Evolutionary conservation across 768 basidiomycete species (phyloP).

Genomic region (Phlebiopsis gigantea): DNA sequence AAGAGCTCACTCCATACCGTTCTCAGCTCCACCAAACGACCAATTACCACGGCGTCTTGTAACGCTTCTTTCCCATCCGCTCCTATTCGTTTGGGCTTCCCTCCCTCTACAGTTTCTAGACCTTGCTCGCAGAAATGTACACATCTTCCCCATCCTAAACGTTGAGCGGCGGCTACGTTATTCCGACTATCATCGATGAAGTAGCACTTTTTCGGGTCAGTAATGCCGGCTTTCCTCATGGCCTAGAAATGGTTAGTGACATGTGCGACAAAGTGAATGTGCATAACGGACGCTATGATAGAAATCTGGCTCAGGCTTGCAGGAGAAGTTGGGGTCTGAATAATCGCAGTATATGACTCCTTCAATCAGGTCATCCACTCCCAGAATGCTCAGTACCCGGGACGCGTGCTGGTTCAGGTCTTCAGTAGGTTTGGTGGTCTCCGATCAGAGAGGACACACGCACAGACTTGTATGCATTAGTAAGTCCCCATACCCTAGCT

Average conservation of each 20-base stretch:
- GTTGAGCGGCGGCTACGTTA: constrained; percentile 64
- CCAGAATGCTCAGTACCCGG: constrained; percentile 68
- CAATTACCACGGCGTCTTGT: constrained; percentile 46
- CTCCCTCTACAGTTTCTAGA: constrained; percentile 58
- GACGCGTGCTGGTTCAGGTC: constrained; percentile 58
- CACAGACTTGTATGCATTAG: constrained; percentile 78
- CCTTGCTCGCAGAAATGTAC: constrained; percentile 76
- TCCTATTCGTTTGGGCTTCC: constrained; percentile 42
- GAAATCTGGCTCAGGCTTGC: constrained; percentile 76
- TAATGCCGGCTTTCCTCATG: constrained; percentile 51
- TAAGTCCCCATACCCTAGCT: constrained; percentile 78
- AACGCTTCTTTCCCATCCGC: constrained; percentile 31
- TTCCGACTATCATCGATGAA: constrained; percentile 75
- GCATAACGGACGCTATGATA: constrained; percentile 48
- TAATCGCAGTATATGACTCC: constrained; percentile 83
- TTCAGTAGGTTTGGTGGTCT: neutral
- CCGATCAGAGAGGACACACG: constrained; percentile 11
- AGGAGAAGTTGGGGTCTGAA: constrained; percentile 54
- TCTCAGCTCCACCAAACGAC: constrained; percentile 60
- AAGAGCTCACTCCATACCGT: constrained; percentile 75
- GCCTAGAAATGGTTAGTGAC: constrained; percentile 40
- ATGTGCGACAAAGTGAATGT: neutral
- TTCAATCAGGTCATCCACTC: constrained; percentile 64
- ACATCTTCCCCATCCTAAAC: constrained; percentile 65
- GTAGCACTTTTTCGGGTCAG: constrained; percentile 65